Evolutionary conservation across 306 rosid genomes (phyloP).

Genomic region (Ormosia semicastrata): DNA sequence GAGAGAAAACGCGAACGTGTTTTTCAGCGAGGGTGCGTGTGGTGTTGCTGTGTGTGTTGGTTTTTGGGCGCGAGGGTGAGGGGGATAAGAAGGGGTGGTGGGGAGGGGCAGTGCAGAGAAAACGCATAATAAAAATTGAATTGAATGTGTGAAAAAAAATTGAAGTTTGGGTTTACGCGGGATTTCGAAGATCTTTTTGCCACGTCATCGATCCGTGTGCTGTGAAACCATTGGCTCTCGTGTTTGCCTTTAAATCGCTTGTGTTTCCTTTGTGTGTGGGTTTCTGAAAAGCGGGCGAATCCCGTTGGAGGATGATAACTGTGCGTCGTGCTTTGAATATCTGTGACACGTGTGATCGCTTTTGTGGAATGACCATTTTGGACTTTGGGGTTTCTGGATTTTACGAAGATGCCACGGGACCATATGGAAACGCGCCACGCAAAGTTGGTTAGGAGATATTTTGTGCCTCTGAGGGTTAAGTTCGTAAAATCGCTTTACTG

Average conservation of each 20-base stretch:
- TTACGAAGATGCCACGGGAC: not conserved
- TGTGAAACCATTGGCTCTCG: not conserved
- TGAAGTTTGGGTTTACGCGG: conserved; percentile 88
- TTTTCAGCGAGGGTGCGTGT: conserved; percentile 7
- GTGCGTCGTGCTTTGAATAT: not conserved
- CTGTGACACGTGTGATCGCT: not conserved
- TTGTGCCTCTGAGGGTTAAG: not conserved
- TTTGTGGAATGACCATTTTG: conserved; percentile 24
- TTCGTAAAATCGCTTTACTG: not conserved
- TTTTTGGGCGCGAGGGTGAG: conserved; percentile 26
- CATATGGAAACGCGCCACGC: conserved; percentile 27
- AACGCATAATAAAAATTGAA: conserved; percentile 27
- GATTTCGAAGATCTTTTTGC: conserved; percentile 54
- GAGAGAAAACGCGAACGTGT: conserved; percentile 1
- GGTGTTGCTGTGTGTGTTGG: conserved; percentile 20
- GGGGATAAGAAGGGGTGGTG: conserved; percentile 51
- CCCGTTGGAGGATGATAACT: not conserved
- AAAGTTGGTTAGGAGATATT: conserved; percentile 20
- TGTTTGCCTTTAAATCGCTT: not conserved
- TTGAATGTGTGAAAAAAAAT: conserved; percentile 29
- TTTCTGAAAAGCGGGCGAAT: conserved; percentile 20
- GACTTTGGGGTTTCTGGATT: not conserved
- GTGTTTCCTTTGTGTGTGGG: conserved; percentile 74
- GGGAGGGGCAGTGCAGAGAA: conserved; percentile 31
- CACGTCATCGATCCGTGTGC: conserved; percentile 67